Percentiles rank a stretch among this genome's conserved stretches.
Evolutionary conservation across 352 stramenopile species (phyloP).

Genomic region (Pythium dissotocum): DNA sequence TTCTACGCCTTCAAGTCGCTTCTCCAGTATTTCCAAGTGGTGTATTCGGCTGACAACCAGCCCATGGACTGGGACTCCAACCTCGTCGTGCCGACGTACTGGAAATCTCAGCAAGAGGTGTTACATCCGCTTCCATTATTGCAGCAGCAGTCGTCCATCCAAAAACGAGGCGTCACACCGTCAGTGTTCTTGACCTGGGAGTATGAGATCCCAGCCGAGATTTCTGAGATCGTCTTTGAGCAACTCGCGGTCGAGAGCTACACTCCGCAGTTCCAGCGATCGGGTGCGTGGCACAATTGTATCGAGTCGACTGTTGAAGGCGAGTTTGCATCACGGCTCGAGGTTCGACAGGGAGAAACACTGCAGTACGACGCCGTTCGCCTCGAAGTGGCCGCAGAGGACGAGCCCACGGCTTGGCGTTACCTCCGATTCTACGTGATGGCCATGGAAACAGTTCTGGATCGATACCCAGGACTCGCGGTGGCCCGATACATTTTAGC

Average conservation of each 20-base stretch:
- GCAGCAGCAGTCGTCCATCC: not conserved
- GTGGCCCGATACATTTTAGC: constrained; percentile 9
- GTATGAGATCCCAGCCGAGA: constrained; percentile 26
- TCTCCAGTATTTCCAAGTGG: constrained; percentile 31
- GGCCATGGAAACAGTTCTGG: constrained; percentile 25
- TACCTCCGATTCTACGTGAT: constrained; percentile 24
- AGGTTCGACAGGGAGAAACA: not conserved
- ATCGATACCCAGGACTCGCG: constrained; percentile 6
- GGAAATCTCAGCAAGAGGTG: not conserved
- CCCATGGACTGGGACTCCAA: constrained; percentile 20
- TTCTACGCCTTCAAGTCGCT: constrained; percentile 33
- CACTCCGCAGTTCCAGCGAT: constrained; percentile 21
- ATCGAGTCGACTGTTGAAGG: constrained; percentile 11
- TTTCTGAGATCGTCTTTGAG: constrained; percentile 33
- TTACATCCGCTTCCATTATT: not conserved
- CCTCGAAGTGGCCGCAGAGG: constrained; percentile 17
- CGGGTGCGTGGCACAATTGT: constrained; percentile 3
- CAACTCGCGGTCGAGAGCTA: constrained; percentile 34
- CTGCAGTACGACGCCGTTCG: constrained; percentile 8
- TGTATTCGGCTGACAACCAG: constrained; percentile 24
- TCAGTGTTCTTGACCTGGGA: constrained; percentile 29
- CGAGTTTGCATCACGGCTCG: constrained; percentile 20
- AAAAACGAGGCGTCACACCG: constrained; percentile 1
- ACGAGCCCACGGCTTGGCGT: not conserved
- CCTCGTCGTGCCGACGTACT: constrained; percentile 21